Percentiles rank a stretch among this genome's conserved stretches.
Conservation (phyloP, 139 green algal species). For the Asterochloris erici region DNA sequence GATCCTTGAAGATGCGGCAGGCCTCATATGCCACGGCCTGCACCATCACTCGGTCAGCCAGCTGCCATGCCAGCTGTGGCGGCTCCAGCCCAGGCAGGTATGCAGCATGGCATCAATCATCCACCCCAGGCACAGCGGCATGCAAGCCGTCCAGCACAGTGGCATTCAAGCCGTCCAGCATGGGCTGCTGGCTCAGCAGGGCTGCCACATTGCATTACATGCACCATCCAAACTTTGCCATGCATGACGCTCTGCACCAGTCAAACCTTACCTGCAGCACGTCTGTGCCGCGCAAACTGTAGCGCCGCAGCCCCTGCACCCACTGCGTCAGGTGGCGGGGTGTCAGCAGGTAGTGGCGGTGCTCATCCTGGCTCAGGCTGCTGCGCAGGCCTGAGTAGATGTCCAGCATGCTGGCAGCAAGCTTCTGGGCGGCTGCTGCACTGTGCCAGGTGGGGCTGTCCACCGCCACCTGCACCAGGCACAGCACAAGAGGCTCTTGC, state of each 20-base stretch:
- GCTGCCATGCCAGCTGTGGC: not conserved
- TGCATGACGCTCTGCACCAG: too few species aligned
- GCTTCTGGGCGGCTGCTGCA: slow-evolving; percentile 4
- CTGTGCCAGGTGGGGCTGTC: slow-evolving; percentile 21
- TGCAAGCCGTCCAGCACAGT: too few species aligned
- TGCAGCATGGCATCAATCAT: too few species aligned
- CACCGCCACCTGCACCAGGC: not conserved
- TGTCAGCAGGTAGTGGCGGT: slow-evolving; percentile 66
- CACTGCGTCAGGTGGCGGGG: slow-evolving; percentile 59
- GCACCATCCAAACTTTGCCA: too few species aligned
- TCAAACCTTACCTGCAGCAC: slow-evolving; percentile 5
- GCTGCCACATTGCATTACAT: too few species aligned
- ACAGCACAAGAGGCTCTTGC: not conserved
- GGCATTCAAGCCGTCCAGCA: too few species aligned
- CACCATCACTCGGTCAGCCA: not conserved
- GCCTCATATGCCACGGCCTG: slow-evolving; percentile 58
- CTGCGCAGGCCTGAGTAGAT: slow-evolving; percentile 38
- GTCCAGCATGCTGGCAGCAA: slow-evolving; percentile 56
- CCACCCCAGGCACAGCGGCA: too few species aligned
- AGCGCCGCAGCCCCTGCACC: slow-evolving; percentile 37
- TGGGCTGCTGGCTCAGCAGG: too few species aligned
- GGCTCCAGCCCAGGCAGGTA: not conserved
- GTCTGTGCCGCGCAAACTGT: slow-evolving; percentile 20
- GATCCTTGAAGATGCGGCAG: slow-evolving; percentile 54
- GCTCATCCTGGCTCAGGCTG: slow-evolving; percentile 35